Percentiles rank a stretch among this genome's conserved stretches.
These are phyloP conservation scores for Saccharomycopsis hybrid DNA, from an alignment of 1,139 yeast genomes.

Conservation along the genomic window DNA sequence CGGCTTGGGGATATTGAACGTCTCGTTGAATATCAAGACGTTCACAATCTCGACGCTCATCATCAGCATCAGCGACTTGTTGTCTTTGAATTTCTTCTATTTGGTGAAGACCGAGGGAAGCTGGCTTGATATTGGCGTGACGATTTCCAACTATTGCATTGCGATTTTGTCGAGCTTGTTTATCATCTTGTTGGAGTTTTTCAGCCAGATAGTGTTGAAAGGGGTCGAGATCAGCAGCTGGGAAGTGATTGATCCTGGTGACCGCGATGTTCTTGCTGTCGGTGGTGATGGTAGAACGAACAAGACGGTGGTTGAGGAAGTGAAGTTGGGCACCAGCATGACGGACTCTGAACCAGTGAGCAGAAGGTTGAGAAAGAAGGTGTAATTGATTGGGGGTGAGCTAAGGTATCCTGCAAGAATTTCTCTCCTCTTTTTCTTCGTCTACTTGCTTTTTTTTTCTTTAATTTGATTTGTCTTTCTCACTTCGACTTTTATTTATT, in stretches of 20 bases:
- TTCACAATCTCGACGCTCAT: constrained; percentile 86
- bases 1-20: constrained; percentile 81
- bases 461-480: too few relatives aligned
- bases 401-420: too few relatives aligned
- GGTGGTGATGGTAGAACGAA: too few relatives aligned
- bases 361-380: too few relatives aligned
- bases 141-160: constrained; percentile 87
- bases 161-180: constrained; percentile 87
- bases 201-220: constrained; percentile 61
- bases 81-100: constrained; percentile 88
- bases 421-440: too few relatives aligned
- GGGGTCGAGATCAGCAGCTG: constrained; percentile 45
- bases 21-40: constrained; percentile 66
- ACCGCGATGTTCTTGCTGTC: too few relatives aligned
- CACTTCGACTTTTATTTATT: too few relatives aligned
- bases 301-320: too few relatives aligned
- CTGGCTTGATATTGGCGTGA: constrained; percentile 96
- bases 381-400: too few relatives aligned
- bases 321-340: too few relatives aligned
- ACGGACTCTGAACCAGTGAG: too few relatives aligned
- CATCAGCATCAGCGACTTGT: constrained; percentile 78
- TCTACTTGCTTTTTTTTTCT: too few relatives aligned
- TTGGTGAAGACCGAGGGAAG: constrained; percentile 90
- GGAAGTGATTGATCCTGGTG: neutral
- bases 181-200: constrained; percentile 75